Evolutionary conservation across 2,329 filamentous ascomycete species (phyloP).

Genomic region (Madurella fahalii): DNA sequence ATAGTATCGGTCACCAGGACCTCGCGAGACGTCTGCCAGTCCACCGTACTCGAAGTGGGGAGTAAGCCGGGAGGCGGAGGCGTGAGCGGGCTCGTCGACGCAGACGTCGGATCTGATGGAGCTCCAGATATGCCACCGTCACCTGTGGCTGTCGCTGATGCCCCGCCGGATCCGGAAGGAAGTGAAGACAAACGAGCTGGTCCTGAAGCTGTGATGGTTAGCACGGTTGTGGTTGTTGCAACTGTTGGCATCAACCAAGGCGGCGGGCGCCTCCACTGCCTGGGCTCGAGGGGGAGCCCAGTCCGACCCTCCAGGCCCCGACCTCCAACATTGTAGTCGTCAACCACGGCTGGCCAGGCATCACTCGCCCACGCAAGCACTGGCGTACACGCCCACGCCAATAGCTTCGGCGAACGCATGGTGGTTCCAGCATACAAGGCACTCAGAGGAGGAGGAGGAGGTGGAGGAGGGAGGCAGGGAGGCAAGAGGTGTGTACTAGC

Average conservation of each 20-base stretch:
- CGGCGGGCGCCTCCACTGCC: slow-evolving; percentile 1
- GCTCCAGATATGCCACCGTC: neutral
- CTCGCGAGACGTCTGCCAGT: slow-evolving; percentile 9
- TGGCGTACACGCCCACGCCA: slow-evolving; percentile 15
- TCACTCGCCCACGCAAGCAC: slow-evolving; percentile 9
- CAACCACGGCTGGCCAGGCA: slow-evolving; percentile 8
- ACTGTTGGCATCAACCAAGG: neutral
- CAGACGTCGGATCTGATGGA: neutral
- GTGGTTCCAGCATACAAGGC: neutral
- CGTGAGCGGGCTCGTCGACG: neutral
- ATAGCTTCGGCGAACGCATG: slow-evolving; percentile 19
- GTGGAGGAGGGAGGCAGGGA: neutral
- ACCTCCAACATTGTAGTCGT: neutral
- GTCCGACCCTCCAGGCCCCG: neutral
- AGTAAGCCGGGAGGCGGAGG: slow-evolving; percentile 1
- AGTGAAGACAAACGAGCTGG: neutral
- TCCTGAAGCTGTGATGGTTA: slow-evolving; percentile 18
- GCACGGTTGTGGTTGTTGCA: slow-evolving; percentile 15
- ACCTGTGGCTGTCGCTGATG: neutral
- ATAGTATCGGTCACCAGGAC: slow-evolving; percentile 20
- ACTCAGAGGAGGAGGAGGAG: slow-evolving; percentile 2
- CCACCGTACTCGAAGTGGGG: neutral
- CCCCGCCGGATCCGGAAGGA: neutral
- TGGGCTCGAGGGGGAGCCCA: neutral
- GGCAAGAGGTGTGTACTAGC: neutral